Evolutionary conservation across 2,329 filamentous ascomycete genomes (phyloP).

Genomic region (Stemphylium vesicarium): DNA sequence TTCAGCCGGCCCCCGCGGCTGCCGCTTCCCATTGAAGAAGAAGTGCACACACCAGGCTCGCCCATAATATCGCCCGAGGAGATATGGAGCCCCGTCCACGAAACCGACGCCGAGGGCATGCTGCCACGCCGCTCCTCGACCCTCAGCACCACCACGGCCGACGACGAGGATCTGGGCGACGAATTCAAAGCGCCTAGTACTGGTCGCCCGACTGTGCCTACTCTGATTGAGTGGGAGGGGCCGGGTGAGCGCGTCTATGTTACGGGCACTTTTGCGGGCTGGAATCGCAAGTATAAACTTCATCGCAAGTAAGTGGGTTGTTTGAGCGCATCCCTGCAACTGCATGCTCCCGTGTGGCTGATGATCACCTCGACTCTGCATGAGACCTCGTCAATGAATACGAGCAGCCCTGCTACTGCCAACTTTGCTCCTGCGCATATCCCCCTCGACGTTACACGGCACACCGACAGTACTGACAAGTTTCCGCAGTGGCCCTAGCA

Average conservation of each 20-base stretch:
- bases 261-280: constrained; percentile 95
- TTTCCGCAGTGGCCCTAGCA: constrained; percentile 47
- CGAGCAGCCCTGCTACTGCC: neutral
- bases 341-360: constrained; percentile 34
- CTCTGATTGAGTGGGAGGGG: constrained; percentile 81
- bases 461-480: constrained; percentile 37
- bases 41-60: constrained; percentile 85
- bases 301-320: constrained; percentile 73
- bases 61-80: constrained; percentile 81
- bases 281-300: constrained; percentile 92
- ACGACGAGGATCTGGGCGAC: constrained; percentile 69
- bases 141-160: constrained; percentile 65
- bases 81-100: constrained; percentile 56
- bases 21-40: constrained; percentile 92
- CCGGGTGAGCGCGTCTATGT: constrained; percentile 92
- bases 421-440: constrained; percentile 16
- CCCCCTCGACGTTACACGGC: constrained; percentile 37
- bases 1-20: constrained; percentile 79
- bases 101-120: constrained; percentile 55
- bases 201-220: constrained; percentile 80
- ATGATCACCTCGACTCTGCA: constrained; percentile 13
- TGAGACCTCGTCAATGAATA: constrained; percentile 30
- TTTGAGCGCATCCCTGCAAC: constrained; percentile 32
- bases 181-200: constrained; percentile 68
- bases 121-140: constrained; percentile 63